Conservation (phyloP, 139 green algal species). For the Chlorella sp. region DNA sequence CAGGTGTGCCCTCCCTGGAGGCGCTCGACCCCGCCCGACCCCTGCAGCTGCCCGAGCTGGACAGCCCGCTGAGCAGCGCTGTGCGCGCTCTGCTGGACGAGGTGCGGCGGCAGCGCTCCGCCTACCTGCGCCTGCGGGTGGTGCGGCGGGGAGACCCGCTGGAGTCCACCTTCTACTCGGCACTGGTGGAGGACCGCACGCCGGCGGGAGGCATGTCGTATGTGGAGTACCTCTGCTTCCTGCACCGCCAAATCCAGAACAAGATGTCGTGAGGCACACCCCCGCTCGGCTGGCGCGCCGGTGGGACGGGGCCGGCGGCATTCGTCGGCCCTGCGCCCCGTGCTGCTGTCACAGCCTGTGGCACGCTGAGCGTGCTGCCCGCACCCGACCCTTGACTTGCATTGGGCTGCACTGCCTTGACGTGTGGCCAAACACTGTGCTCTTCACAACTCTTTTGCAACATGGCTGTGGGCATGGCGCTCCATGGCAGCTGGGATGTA, state of each 20-base stretch:
- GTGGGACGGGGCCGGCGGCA: too few species aligned
- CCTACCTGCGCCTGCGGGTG: constrained; percentile 79
- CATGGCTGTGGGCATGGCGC: too few species aligned
- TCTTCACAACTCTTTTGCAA: too few species aligned
- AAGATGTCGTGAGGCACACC: constrained; percentile 61
- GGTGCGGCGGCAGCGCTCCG: constrained; percentile 67
- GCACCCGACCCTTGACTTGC: too few species aligned
- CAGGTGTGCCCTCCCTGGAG: constrained; percentile 54
- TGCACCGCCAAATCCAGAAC: constrained; percentile 90
- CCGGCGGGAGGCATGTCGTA: constrained; percentile 73
- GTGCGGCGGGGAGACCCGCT: constrained; percentile 55
- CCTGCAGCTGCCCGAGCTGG: not conserved
- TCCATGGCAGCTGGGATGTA: too few species aligned
- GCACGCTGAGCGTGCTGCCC: too few species aligned
- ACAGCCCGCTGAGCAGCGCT: constrained; percentile 21
- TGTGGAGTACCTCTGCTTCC: constrained; percentile 90
- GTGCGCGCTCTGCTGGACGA: constrained; percentile 70
- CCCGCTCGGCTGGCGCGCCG: too few species aligned
- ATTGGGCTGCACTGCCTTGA: too few species aligned
- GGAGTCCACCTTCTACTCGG: constrained; percentile 71
- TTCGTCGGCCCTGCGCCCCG: too few species aligned
- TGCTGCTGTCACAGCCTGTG: too few species aligned
- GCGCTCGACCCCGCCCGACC: constrained; percentile 33
- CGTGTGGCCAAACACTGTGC: too few species aligned
- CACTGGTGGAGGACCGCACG: constrained; percentile 85